Conservation (phyloP, 2,329 filamentous ascomycete genomes). For the Colletotrichum theobromicola region DNA sequence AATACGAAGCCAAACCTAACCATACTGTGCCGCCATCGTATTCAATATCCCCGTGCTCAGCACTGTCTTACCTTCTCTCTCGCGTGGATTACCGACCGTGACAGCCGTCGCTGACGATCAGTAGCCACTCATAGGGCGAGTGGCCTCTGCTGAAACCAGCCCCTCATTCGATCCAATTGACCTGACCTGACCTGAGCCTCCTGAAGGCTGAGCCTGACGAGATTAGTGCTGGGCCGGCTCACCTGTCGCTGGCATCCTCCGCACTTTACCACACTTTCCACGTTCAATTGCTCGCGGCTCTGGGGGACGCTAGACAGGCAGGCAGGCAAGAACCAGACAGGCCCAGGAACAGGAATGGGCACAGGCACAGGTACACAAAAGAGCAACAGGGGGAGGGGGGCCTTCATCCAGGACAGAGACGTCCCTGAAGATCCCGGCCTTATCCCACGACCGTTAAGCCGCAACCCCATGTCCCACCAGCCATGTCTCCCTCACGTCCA, state of each 20-base stretch:
- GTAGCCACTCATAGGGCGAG: constrained; percentile 18
- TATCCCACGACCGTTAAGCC: constrained; percentile 15
- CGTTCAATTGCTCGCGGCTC: background rate
- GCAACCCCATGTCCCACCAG: constrained; percentile 16
- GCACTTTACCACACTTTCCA: background rate
- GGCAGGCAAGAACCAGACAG: background rate
- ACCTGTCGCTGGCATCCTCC: background rate
- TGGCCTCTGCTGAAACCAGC: constrained; percentile 12
- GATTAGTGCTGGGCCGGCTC: background rate
- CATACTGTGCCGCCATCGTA: background rate
- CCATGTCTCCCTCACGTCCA: background rate
- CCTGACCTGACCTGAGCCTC: background rate
- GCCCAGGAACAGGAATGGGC: background rate
- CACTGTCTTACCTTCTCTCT: background rate
- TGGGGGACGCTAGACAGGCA: too few species aligned
- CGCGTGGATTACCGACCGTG: background rate
- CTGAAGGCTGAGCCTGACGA: constrained; percentile 14
- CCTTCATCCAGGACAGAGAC: constrained; percentile 1
- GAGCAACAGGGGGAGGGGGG: background rate
- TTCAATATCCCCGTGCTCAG: background rate
- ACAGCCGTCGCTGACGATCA: constrained; percentile 8
- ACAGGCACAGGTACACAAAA: background rate
- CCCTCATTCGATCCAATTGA: background rate
- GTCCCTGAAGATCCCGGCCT: constrained; percentile 20
- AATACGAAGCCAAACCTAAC: background rate